phyloP scores from a whole-genome alignment of 1,139 yeast species.

The Magnusiomyces sp. region DNA sequence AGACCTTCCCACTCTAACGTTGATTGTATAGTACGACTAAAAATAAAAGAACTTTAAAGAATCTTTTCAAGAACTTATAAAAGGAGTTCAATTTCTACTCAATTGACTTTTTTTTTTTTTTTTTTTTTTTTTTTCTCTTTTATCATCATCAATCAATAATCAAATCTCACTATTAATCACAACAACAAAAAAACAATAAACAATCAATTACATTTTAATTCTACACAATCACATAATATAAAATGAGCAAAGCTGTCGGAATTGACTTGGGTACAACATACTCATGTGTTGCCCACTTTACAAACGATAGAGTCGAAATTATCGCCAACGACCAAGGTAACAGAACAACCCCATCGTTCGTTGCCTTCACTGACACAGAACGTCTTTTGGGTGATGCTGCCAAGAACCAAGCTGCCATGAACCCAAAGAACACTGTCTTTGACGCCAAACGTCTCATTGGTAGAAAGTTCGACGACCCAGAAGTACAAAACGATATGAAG shows the following conservation, averaged over 20 bases:
- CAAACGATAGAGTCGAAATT: conserved; percentile 85
- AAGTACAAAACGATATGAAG: too few relatives aligned
- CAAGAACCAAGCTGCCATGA: conserved; percentile 95
- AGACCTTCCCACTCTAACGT: too few relatives aligned
- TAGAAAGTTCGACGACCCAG: conserved; percentile 80
- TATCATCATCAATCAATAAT: too few relatives aligned
- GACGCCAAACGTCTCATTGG: conserved; percentile 97
- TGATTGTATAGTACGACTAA: too few relatives aligned
- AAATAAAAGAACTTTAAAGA: too few relatives aligned
- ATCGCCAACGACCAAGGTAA: conserved; percentile 98
- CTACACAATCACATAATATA: too few relatives aligned
- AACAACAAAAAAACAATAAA: too few relatives aligned
- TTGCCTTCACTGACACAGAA: conserved; percentile 91
- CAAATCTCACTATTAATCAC: too few relatives aligned
- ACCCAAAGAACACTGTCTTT: conserved; percentile 91
- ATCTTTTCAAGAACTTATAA: too few relatives aligned
- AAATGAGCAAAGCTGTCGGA: conserved; percentile 34
- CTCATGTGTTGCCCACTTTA: conserved; percentile 96
- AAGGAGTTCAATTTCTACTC: too few relatives aligned
- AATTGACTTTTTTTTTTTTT: too few relatives aligned
- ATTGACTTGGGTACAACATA: conserved; percentile 98
- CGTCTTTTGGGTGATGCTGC: conserved; percentile 98
- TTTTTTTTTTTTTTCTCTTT: background rate
- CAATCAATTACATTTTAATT: too few relatives aligned
- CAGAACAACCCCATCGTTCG: conserved; percentile 96